phyloP scores from a whole-genome alignment of 2,329 filamentous ascomycete genomes.

The Pezicula neosporulosa region DNA sequence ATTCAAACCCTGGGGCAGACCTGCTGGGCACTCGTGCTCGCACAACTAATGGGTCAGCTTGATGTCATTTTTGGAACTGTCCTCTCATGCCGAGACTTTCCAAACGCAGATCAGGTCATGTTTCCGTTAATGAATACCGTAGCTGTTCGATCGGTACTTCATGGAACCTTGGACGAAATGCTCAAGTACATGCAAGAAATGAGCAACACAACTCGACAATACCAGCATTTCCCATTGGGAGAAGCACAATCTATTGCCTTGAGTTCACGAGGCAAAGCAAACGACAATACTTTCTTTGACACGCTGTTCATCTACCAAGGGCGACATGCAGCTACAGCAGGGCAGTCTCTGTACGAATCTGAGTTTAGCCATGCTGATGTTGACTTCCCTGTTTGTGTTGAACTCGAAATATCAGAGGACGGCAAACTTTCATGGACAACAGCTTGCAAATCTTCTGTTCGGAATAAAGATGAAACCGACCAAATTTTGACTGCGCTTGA shows the following conservation, averaged over 20 bases:
- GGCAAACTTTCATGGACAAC: slow-evolving; percentile 62
- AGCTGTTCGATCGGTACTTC: slow-evolving; percentile 67
- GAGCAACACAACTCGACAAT: slow-evolving; percentile 60
- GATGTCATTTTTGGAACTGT: slow-evolving; percentile 83
- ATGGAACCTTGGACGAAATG: slow-evolving; percentile 63
- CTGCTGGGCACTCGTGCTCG: slow-evolving; percentile 70
- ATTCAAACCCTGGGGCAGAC: slow-evolving; percentile 74
- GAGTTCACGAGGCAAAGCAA: background rate
- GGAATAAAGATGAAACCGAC: slow-evolving; percentile 42
- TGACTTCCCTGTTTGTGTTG: slow-evolving; percentile 79
- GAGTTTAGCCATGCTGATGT: slow-evolving; percentile 57
- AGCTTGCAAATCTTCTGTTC: slow-evolving; percentile 60
- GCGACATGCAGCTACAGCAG: slow-evolving; percentile 23
- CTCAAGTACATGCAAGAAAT: slow-evolving; percentile 71
- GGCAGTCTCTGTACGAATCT: slow-evolving; percentile 19
- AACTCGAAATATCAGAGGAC: slow-evolving; percentile 63
- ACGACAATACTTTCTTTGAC: slow-evolving; percentile 51
- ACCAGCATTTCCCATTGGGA: slow-evolving; percentile 75
- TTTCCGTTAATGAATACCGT: slow-evolving; percentile 96
- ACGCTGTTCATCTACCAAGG: slow-evolving; percentile 66
- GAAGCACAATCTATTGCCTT: slow-evolving; percentile 45
- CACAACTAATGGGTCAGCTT: slow-evolving; percentile 57
- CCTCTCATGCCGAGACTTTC: slow-evolving; percentile 77
- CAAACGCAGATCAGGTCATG: slow-evolving; percentile 61
- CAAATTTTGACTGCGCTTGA: slow-evolving; percentile 59